Base-by-base conservation (phyloP, 192 early-diverging fungal species). In the Linnemannia exigua region DNA sequence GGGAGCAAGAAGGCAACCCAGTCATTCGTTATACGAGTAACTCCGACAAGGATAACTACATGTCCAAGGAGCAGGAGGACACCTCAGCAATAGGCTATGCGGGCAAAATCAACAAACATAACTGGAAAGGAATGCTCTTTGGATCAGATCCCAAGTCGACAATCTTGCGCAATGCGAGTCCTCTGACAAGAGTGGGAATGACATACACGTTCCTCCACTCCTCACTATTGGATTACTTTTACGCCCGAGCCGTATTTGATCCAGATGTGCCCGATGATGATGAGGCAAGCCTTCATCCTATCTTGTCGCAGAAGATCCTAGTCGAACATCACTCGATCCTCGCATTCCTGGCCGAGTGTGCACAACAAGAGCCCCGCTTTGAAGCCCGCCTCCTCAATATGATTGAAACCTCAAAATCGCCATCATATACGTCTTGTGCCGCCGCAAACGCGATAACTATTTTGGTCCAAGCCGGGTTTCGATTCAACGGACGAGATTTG, bases 401-500 rank as follows among this genome's bases (percentile, higher is more conserved):
- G 15, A 61, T 74, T 19, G 33, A 61, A 6, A 12, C 4, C 22
- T 74, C 73, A 9, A 74, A 74, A 38, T 37, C 54, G 17, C 35
- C 54, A 22, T 1, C 31, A 8, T 25, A 33, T 6, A 19, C 36
- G 7, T 16, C 52, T 52, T 0, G 8, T 6, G 73, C 73, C 25
- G 73, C 73, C 3, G 28, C 73, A 3, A 74, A 74, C 35, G 50
- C 73, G 52, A 54, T 74, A 5, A 74, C 52, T 2, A 74, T 74
- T 38, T 74, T 74, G 54, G 73, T 74, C 19, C 28, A 35, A 15
- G 73, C 73, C 48, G 52, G 73, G 12, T 31, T 74, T 14, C 9
- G 25, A 63, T 74, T 74, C 54, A 38, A 74, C 46, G 73, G 54
- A 25, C 35, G 36, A 41, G 73, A 74, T 61, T n/a, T 74, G 52